Evolutionary conservation across 345 rosid species (phyloP), one percentile per base, ranked within the genome.

Genomic region (Salix viminalis): DNA sequence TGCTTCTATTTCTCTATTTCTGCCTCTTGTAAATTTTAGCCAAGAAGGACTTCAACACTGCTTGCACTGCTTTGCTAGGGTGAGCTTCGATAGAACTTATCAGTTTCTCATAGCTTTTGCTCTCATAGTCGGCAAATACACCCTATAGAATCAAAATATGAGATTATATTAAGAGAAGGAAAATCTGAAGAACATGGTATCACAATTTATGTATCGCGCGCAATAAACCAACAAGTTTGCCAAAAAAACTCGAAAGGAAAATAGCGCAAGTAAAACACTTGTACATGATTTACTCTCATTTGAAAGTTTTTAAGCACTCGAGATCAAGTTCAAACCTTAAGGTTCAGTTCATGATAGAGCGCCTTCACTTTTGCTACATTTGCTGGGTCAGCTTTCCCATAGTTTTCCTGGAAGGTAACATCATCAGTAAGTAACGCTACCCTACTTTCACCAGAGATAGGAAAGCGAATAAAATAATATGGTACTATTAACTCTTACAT

Each of bases 1-100:
- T n/a, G 46, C 9, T 61, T 15, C 3, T 16, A 11, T 14, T 23
- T 23, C 24, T 30, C 69, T 46, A 79, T 70, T 89, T 91, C 81
- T 88, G 87, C 81, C 98, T 91, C 92, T 91, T 90, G 90, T 91
- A 93, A 79, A 93, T 93, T 87, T 93, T 93, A 14, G 81, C 92
- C 90, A 90, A 73, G 83, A 93, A 93, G 4, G 97, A 90, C 86
- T 89, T 91, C 86, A 93, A 87, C 79, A 93, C 95, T 65, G 90
- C 90, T 79, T 90, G 92, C 75, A 93, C 90, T 67, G 92, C 84
- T 80, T 84, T 86, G 84, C 87, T 91, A 7, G 90, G 88, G 77
- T 91, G 95, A 70, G 86, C 90, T 79, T 90, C 97, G 5, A 93
- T 93, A 60, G 85, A 66, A 56, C 83, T 75, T 68, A 79, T 79